Conservation (phyloP, 441 rosid species). For the Pelargonium citronellum region DNA sequence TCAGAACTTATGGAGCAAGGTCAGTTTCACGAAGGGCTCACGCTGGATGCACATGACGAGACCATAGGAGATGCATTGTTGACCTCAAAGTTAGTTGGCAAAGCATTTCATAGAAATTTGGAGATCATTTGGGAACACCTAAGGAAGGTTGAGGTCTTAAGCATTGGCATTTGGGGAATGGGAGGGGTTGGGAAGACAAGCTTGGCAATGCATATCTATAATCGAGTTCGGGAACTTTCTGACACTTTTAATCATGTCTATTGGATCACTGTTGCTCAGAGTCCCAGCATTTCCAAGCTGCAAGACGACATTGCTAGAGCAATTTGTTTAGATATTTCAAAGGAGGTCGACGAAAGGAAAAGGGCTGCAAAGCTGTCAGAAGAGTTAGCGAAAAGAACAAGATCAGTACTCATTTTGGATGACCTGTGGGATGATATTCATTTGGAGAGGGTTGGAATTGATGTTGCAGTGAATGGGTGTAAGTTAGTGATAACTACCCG, state of each 20-base stretch:
- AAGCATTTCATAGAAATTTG: too few relatives aligned
- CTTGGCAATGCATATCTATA: too few relatives aligned
- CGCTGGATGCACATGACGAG: too few relatives aligned
- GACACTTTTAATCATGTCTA: background rate
- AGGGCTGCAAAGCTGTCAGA: background rate
- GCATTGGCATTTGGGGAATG: too few relatives aligned
- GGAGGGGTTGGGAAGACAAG: too few relatives aligned
- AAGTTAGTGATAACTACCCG: constrained; percentile 25
- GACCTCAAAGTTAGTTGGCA: too few relatives aligned
- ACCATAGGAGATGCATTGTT: too few relatives aligned
- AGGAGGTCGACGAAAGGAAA: background rate
- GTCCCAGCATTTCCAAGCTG: background rate
- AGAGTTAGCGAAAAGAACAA: background rate
- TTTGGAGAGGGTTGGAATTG: constrained; percentile 21
- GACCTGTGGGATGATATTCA: constrained; percentile 2
- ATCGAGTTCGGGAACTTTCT: background rate
- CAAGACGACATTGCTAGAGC: background rate
- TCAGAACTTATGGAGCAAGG: background rate
- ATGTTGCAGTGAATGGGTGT: background rate
- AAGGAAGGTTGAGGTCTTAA: too few relatives aligned
- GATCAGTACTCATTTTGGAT: constrained; percentile 21
- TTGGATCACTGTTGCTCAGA: background rate
- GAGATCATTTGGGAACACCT: too few relatives aligned
- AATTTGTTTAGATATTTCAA: background rate
- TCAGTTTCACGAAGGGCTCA: background rate